Evolutionary conservation across 106 monocot genomes (phyloP).

Genomic region (Xerophyta viscosa): DNA sequence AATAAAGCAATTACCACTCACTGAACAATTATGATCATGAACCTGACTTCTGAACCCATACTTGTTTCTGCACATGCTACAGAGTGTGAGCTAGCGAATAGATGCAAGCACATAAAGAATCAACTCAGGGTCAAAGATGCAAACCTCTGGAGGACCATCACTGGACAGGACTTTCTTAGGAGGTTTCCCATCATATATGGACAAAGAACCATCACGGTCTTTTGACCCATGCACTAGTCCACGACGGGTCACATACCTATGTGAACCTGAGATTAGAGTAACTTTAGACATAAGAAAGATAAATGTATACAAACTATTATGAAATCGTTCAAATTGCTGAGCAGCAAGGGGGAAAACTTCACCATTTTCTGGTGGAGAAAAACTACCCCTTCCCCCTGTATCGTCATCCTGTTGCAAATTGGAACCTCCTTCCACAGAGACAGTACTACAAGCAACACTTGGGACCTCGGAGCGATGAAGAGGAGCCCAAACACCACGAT

Average conservation of each 20-base stretch:
- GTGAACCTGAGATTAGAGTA: too few species aligned
- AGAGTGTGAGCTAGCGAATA: constrained; percentile 1
- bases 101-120: too few species aligned
- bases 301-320: too few species aligned
- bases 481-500: constrained; percentile 78
- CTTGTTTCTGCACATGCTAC: constrained; percentile 40
- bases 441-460: constrained; percentile 28
- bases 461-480: constrained; percentile 49
- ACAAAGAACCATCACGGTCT: constrained; percentile 36
- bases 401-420: too few species aligned
- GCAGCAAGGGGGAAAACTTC: too few species aligned
- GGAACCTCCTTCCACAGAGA: not conserved
- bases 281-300: too few species aligned
- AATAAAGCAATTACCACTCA: not conserved
- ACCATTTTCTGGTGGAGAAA: too few species aligned
- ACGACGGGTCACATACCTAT: constrained; percentile 31
- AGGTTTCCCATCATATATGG: constrained; percentile 19
- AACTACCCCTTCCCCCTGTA: too few species aligned
- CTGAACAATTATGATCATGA: constrained; percentile 27
- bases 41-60: constrained; percentile 59
- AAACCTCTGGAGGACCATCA: constrained; percentile 51
- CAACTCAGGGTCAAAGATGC: not conserved
- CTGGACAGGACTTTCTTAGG: constrained; percentile 17
- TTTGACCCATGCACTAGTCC: constrained; percentile 19
- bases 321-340: too few species aligned